Base-by-base conservation (phyloP, 169 alveolate species). In the Besnoitia besnoiti region DNA sequence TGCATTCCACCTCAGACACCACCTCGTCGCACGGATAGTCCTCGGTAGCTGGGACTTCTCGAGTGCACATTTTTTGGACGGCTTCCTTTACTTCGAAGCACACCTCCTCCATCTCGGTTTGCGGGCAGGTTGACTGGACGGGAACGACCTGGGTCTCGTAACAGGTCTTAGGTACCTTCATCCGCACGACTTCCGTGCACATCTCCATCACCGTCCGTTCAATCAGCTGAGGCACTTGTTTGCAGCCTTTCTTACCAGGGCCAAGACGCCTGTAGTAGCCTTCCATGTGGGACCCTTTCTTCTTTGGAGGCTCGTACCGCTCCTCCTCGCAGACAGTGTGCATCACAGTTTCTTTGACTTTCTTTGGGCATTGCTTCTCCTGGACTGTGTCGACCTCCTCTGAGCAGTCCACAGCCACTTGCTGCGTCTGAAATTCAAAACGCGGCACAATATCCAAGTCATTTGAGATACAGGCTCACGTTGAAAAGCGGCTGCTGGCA, bases 381-480 rank as follows among this genome's bases (percentile, higher is more conserved):
- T 77, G 87, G 12, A 77, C 87, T 10, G 50, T 77, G 50, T 77
- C 87, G 47, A 77, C 87, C 40, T 14, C 87, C 59, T 77, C 61
- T 19, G 87, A 21, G 59, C 87, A 77, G 87, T 77, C 87, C 33
- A 77, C 87, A 21, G 87, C 61, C 35, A 77, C 87, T 77, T 77
- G 87, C 87, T 77, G 87, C 50, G 87, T 46, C 84, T 73, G 84
- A 73, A n/a, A 24, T 30, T 67, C 80, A 35, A n/a, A n/a, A n/a
- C n/a, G n/a, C n/a, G n/a, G n/a, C n/a, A n/a, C n/a, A n/a, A n/a
- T n/a, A n/a, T n/a, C n/a, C n/a, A n/a, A n/a, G n/a, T n/a, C n/a
- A n/a, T n/a, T n/a, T n/a, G n/a, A n/a, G n/a, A n/a, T n/a, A n/a
- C n/a, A n/a, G n/a, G n/a, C n/a, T n/a, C n/a, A n/a, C n/a, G n/a